Conservation (phyloP, 1,284 basidiomycete genomes). For the Fomitopsis betulina region DNA sequence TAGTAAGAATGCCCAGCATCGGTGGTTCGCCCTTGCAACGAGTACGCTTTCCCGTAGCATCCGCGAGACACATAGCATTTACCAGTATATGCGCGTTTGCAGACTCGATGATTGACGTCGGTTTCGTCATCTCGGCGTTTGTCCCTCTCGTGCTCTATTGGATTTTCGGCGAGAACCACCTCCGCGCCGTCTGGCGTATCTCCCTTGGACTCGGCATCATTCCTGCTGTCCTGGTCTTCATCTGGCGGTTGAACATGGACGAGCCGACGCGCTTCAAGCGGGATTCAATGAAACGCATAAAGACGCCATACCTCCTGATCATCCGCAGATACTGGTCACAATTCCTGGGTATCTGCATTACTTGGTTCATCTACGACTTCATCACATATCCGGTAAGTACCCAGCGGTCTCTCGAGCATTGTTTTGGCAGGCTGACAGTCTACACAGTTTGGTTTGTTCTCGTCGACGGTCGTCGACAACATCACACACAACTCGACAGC, state of each 20-base stretch:
- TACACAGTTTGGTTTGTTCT: constrained; percentile 76
- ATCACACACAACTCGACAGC: constrained; percentile 51
- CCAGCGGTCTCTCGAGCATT: background rate
- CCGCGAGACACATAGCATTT: background rate
- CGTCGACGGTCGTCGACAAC: constrained; percentile 70
- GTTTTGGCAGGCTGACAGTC: background rate
- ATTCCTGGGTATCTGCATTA: constrained; percentile 63
- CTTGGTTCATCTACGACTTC: constrained; percentile 87
- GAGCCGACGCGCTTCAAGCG: constrained; percentile 72
- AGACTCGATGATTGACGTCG: constrained; percentile 88
- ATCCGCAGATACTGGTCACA: constrained; percentile 77
- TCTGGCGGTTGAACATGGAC: constrained; percentile 86
- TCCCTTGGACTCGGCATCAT: constrained; percentile 86
- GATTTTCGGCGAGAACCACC: constrained; percentile 82
- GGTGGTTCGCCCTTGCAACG: constrained; percentile 84
- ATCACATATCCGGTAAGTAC: constrained; percentile 62
- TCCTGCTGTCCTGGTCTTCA: constrained; percentile 75
- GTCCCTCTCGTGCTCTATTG: constrained; percentile 82
- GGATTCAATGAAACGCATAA: constrained; percentile 71
- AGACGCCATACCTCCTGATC: constrained; percentile 77
- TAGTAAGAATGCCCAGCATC: constrained; percentile 75
- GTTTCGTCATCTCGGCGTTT: constrained; percentile 82
- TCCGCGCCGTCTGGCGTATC: constrained; percentile 84
- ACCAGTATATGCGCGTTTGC: constrained; percentile 9
- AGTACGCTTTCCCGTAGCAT: constrained; percentile 42